A percentile compares a stretch with the other conserved stretches of the same genome.
Conservation (phyloP, 2,329 filamentous ascomycete species). For the Trichoderma atroviride region DNA sequence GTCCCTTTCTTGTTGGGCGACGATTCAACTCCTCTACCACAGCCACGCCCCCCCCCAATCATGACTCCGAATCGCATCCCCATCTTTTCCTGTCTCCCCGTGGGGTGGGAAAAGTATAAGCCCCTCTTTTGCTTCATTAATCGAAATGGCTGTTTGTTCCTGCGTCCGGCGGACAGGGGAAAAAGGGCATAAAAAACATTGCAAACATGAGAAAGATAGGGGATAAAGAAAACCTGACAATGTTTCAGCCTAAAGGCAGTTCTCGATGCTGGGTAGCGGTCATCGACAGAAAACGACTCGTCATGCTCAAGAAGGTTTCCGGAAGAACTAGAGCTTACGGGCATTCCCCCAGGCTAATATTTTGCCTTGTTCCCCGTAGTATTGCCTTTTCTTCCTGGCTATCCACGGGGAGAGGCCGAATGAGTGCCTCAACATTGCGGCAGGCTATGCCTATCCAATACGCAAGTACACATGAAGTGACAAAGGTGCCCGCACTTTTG, state of each 20-base stretch:
- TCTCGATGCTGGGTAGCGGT: background rate
- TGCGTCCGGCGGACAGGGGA: slow-evolving; percentile 11
- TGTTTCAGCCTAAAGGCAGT: slow-evolving; percentile 16
- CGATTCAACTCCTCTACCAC: background rate
- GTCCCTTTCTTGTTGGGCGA: background rate
- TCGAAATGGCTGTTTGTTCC: slow-evolving; percentile 6
- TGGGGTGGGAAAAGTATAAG: slow-evolving; percentile 3
- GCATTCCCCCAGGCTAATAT: slow-evolving; percentile 5
- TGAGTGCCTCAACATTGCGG: background rate
- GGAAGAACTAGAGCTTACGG: slow-evolving; percentile 12
- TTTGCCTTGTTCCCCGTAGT: background rate
- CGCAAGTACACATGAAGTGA: background rate
- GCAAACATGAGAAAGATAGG: background rate
- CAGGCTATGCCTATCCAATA: background rate
- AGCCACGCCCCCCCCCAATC: slow-evolving; percentile 2
- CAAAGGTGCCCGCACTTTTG: slow-evolving; percentile 16
- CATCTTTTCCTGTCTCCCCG: background rate
- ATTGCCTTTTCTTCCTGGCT: background rate
- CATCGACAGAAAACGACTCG: background rate
- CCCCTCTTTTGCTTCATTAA: slow-evolving; percentile 15
- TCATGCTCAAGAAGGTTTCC: slow-evolving; percentile 16
- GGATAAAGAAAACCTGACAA: background rate
- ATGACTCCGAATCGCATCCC: slow-evolving; percentile 9
- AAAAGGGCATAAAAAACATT: background rate
- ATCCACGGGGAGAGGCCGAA: background rate